Conservation (phyloP, 805 yeast genomes). For the Naumovozyma castellii region DNA sequence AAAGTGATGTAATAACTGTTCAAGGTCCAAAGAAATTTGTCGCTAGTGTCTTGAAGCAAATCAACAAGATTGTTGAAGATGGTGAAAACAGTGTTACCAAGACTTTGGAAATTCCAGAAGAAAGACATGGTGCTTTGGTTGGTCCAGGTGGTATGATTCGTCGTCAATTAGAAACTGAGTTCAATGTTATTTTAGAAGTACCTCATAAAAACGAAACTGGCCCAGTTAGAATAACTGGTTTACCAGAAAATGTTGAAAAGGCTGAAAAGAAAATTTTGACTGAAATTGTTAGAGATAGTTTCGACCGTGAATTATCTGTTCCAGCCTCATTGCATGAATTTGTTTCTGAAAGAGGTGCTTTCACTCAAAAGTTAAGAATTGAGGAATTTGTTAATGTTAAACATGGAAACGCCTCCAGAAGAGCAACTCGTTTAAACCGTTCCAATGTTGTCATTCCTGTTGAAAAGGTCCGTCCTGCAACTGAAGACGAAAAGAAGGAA, state of each 20-base stretch:
- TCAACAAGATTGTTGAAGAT: constrained; percentile 52
- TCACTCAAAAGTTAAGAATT: constrained; percentile 43
- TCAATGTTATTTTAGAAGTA: constrained; percentile 50
- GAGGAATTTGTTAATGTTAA: constrained; percentile 49
- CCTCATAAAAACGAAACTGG: constrained; percentile 52
- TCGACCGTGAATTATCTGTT: constrained; percentile 42
- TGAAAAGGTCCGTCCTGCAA: constrained; percentile 36
- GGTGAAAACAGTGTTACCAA: constrained; percentile 51
- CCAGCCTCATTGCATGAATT: constrained; percentile 51
- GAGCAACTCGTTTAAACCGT: constrained; percentile 43
- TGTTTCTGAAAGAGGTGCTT: constrained; percentile 59
- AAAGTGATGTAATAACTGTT: constrained; percentile 46
- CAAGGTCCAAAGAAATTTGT: constrained; percentile 74
- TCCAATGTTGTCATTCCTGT: constrained; percentile 39
- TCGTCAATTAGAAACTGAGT: constrained; percentile 62
- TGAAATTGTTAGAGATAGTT: constrained; percentile 51
- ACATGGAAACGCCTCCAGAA: constrained; percentile 43
- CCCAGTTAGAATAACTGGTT: constrained; percentile 49
- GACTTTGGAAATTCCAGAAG: constrained; percentile 52
- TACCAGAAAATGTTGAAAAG: constrained; percentile 52
- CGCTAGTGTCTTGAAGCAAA: constrained; percentile 50
- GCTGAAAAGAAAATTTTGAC: constrained; percentile 50
- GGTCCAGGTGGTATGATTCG: constrained; percentile 77
- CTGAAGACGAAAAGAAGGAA: constrained; percentile 22
- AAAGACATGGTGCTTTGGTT: constrained; percentile 64